Evolutionary conservation across 208 protist genomes (phyloP).

Genomic region (Wallacemonas sp.): DNA sequence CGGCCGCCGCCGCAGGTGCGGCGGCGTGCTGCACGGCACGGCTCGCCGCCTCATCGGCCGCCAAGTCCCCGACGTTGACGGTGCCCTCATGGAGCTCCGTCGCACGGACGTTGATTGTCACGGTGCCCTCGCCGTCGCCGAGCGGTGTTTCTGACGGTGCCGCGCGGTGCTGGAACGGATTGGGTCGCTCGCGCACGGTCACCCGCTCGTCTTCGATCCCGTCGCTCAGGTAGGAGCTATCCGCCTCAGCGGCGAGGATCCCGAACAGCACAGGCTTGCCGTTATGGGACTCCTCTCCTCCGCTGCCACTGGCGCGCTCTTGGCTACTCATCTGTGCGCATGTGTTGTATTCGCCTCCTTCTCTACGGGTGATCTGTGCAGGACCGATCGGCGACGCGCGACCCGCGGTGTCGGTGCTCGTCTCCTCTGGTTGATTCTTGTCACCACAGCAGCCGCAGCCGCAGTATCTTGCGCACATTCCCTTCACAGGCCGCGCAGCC

Average conservation of each 20-base stretch:
- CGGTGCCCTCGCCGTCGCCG: background rate
- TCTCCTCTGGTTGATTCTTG: no score
- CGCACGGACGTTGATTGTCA: background rate
- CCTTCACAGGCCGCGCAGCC: background rate
- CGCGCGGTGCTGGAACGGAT: no score
- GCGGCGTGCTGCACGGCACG: background rate
- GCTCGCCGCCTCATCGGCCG: background rate
- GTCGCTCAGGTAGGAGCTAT: background rate
- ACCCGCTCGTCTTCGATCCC: background rate
- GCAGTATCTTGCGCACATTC: background rate
- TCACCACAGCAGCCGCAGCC: background rate
- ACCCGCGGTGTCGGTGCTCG: no score
- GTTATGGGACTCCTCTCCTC: background rate
- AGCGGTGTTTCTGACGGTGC: background rate
- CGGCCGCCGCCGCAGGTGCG: background rate
- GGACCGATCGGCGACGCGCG: background rate
- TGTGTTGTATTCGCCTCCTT: background rate
- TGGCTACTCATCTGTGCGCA: background rate
- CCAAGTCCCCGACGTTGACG: background rate
- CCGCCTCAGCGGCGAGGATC: background rate
- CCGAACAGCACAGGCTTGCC: background rate
- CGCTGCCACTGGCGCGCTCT: background rate
- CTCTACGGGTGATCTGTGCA: background rate
- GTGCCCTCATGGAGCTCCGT: background rate
- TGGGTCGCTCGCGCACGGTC: no score